Conservation (phyloP, 1,284 basidiomycete genomes). For the Ustilago bromivora region DNA sequence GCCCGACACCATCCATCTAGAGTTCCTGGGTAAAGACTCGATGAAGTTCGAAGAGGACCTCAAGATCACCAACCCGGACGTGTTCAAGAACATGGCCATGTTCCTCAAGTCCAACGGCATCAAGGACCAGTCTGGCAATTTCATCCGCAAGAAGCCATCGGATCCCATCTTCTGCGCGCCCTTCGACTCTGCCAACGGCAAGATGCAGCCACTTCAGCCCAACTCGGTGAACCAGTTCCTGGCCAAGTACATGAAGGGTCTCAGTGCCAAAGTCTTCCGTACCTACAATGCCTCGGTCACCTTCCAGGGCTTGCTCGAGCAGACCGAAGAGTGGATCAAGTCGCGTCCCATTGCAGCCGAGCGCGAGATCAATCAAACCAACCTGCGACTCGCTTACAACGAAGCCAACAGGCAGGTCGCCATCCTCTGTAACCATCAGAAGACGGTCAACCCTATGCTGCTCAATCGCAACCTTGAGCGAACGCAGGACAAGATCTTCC, state of each 20-base stretch:
- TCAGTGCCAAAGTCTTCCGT: constrained; percentile 69
- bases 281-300: constrained; percentile 70
- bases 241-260: constrained; percentile 66
- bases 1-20: constrained; percentile 64
- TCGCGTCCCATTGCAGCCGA: constrained; percentile 59
- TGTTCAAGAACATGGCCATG: constrained; percentile 68
- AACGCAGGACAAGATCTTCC: constrained; percentile 60
- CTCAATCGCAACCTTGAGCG: constrained; percentile 59
- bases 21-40: constrained; percentile 69
- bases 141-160: constrained; percentile 85
- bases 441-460: constrained; percentile 66
- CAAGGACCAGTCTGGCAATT: constrained; percentile 72
- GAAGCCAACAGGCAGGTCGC: constrained; percentile 69
- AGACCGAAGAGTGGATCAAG: constrained; percentile 66
- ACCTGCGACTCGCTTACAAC: constrained; percentile 67
- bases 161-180: constrained; percentile 83
- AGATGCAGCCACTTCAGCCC: constrained; percentile 58
- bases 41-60: constrained; percentile 69
- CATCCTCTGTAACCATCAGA: constrained; percentile 69
- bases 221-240: constrained; percentile 67
- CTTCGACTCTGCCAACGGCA: constrained; percentile 43
- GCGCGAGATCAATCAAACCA: constrained; percentile 61
- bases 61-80: constrained; percentile 60
- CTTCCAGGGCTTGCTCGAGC: constrained; percentile 68
- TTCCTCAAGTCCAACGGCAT: constrained; percentile 64